Evolutionary conservation across 2,329 filamentous ascomycete genomes (phyloP), one percentile per base, ranked within the genome.

Genomic region (Talaromyces amestolkiae): DNA sequence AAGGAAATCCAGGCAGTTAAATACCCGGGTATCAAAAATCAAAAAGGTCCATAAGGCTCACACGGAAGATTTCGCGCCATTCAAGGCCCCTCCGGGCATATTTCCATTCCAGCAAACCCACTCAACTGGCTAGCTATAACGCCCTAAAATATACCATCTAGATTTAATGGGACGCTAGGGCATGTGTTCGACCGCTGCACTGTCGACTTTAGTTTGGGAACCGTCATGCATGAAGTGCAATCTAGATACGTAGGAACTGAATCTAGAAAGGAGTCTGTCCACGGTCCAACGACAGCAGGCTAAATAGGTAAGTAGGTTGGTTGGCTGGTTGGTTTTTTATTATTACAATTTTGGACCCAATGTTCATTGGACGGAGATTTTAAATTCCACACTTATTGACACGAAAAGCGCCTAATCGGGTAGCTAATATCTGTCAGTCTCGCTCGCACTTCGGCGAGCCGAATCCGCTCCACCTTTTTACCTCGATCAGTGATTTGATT

Each of bases 51-150:
- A 24, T 37, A 37, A 37, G 53, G 53, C 53, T 56, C 33, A 56
- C 53, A 15, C 51, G 53, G 53, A 56, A 24, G n/a, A 37, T 56
- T 56, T 56, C 33, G 33, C 33, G 33, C 53, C 53, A 56, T 37
- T 56, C 53, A 56, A 17, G 19, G 10, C 33, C n/a, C 5, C 33
- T 22, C n/a, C 53, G 53, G 53, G 33, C 33, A 39, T 56, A 56
- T 56, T 37, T 37, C 31, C 19, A 7, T 35, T 11, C 9, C 8
- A 37, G n/a, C 33, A 56, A 56, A 39, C 33, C 33, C 33, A 56
- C 53, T 22, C 19, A n/a, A 39, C 24, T 56, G 53, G 53, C 53
- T 37, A 19, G 53, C 31, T 37, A 54, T 54, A 54, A 54, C 31
- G n/a, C n/a, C 33, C 11, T 39, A 17, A 22, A 37, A 56, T 56